These are phyloP conservation scores for Globisporangium paroecandrum DNA, from an alignment of 352 stramenopile species.

Conservation along the genomic window DNA sequence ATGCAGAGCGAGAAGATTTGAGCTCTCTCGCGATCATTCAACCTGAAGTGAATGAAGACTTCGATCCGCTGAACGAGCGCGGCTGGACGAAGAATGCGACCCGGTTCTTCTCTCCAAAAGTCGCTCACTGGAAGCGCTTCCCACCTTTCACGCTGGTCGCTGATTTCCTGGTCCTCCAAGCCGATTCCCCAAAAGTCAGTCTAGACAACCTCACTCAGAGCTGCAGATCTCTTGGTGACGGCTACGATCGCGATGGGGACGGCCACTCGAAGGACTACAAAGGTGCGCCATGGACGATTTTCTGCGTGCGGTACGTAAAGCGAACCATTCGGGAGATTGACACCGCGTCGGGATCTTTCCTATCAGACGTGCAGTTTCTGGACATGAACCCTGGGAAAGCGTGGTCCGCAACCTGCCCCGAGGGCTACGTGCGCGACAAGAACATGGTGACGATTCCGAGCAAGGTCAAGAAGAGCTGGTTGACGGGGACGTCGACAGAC, in stretches of 20 bases:
- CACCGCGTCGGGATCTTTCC: constrained; percentile 15
- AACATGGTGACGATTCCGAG: constrained; percentile 29
- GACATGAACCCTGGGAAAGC: constrained; percentile 33
- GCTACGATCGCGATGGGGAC: constrained; percentile 39
- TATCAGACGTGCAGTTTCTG: constrained; percentile 31
- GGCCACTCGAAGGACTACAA: constrained; percentile 47
- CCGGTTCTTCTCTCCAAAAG: constrained; percentile 23
- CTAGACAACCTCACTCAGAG: constrained; percentile 30
- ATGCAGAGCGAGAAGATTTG: constrained; percentile 26
- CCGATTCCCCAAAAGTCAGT: constrained; percentile 17
- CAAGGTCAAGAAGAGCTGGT: constrained; percentile 32
- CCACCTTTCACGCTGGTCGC: constrained; percentile 26
- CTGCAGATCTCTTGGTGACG: constrained; percentile 21
- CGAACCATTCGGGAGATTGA: constrained; percentile 30
- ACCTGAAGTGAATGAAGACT: constrained; percentile 23
- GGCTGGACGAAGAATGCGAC: constrained; percentile 26
- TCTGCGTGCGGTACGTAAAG: constrained; percentile 34
- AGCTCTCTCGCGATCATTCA: constrained; percentile 25
- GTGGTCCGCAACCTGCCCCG: constrained; percentile 20
- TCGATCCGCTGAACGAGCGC: constrained; percentile 27
- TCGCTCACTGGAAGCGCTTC: constrained; percentile 26
- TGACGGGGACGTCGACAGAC: constrained; percentile 26
- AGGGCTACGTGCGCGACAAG: constrained; percentile 30
- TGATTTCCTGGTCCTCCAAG: constrained; percentile 36
- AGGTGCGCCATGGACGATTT: constrained; percentile 39